A percentile compares a stretch with the other conserved stretches of the same genome.
Conservation (phyloP, 1,139 yeast genomes). For the Diutina sp. region DNA sequence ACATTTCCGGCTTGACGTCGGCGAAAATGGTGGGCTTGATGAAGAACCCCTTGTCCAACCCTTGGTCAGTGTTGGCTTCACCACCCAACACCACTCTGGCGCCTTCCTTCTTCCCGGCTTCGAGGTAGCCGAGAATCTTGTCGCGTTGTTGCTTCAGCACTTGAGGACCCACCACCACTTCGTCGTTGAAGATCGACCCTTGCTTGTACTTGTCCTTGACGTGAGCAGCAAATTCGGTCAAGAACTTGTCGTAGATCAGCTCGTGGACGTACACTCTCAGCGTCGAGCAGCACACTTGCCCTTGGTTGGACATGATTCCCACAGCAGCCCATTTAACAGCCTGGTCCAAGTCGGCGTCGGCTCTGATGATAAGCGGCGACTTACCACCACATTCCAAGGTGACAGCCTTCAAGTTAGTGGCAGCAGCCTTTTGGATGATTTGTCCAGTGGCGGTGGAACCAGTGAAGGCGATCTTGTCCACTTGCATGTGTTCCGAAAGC, state of each 20-base stretch:
- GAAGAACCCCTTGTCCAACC: conserved; percentile 39
- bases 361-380: conserved; percentile 60
- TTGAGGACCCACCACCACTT: conserved; percentile 67
- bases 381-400: conserved; percentile 94
- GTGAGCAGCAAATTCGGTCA: conserved; percentile 24
- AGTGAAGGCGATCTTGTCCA: conserved; percentile 60
- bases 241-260: conserved; percentile 53
- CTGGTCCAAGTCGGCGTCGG: conserved; percentile 63
- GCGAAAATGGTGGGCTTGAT: conserved; percentile 44
- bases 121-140: conserved; percentile 38
- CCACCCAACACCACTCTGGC: conserved; percentile 36
- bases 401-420: conserved; percentile 51
- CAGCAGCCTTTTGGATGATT: conserved; percentile 46
- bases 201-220: conserved; percentile 22
- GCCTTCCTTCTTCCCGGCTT: conserved; percentile 43
- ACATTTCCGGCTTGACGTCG: conserved; percentile 38
- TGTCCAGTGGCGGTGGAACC: conserved; percentile 53
- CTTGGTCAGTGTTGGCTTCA: conserved; percentile 23
- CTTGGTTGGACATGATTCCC: conserved; percentile 77
- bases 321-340: conserved; percentile 79
- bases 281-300: conserved; percentile 87
- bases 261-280: conserved; percentile 72
- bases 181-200: conserved; percentile 45
- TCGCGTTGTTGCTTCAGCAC: conserved; percentile 59
- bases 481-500: conserved; percentile 39